phyloP scores from a whole-genome alignment of 495 filamentous ascomycete species.

The Achaetomiella virescens region DNA sequence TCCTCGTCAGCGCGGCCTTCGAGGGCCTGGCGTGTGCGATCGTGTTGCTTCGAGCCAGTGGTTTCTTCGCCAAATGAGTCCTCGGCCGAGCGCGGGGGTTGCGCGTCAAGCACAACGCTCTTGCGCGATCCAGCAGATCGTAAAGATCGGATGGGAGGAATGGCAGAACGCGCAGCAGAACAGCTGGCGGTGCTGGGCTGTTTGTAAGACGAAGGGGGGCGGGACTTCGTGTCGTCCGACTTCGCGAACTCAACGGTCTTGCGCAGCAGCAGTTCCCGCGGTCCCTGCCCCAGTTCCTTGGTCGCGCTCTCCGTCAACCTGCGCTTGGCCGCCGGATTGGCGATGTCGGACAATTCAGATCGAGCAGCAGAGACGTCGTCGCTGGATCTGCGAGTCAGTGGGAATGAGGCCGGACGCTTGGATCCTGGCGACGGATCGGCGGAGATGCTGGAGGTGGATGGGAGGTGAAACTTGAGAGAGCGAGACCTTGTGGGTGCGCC shows the following conservation, averaged over 20 bases:
- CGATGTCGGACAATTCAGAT: slow-evolving; percentile 18
- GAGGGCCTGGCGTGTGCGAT: slow-evolving; percentile 44
- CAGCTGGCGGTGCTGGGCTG: slow-evolving; percentile 16
- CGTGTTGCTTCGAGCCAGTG: slow-evolving; percentile 39
- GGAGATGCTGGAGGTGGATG: slow-evolving; percentile 7
- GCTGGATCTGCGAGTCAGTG: slow-evolving; percentile 25
- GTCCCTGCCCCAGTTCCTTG: slow-evolving; percentile 33
- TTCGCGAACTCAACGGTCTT: slow-evolving; percentile 26
- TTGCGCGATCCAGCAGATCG: slow-evolving; percentile 46
- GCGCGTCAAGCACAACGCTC: slow-evolving; percentile 46
- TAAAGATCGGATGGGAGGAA: slow-evolving; percentile 46
- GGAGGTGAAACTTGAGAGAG: slow-evolving; percentile 10
- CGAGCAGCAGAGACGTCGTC: slow-evolving; percentile 20
- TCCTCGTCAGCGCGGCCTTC: slow-evolving; percentile 40
- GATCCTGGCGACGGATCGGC: slow-evolving; percentile 12
- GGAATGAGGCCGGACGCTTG: slow-evolving; percentile 38
- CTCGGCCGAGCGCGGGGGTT: slow-evolving; percentile 25
- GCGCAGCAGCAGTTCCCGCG: slow-evolving; percentile 36
- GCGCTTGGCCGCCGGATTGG: slow-evolving; percentile 21
- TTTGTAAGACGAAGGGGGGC: slow-evolving; percentile 41
- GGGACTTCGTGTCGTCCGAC: slow-evolving; percentile 36
- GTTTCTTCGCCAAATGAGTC: slow-evolving; percentile 34
- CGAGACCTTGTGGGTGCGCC: slow-evolving; percentile 4
- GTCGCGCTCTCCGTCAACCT: slow-evolving; percentile 22
- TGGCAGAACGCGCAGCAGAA: slow-evolving; percentile 28